Conservation (phyloP, 257 asterid species). For the Voacanga thouarsii region DNA sequence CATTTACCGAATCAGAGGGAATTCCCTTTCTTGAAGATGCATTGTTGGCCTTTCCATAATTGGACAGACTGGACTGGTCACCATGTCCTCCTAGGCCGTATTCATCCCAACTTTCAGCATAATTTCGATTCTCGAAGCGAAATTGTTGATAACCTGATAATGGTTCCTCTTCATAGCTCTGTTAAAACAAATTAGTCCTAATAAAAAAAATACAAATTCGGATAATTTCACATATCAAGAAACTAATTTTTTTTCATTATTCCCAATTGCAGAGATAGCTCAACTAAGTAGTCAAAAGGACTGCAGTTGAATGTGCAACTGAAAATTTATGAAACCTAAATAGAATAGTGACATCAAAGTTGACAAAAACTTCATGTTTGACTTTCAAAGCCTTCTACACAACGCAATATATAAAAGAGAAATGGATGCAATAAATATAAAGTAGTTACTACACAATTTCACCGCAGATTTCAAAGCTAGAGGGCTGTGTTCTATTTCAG, state of each 20-base stretch:
- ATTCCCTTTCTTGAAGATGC: conserved; percentile 47
- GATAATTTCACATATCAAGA: neutral
- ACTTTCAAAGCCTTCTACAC: conserved; percentile 10
- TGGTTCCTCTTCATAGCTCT: conserved; percentile 87
- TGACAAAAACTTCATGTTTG: neutral
- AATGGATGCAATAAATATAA: neutral
- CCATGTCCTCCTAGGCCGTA: conserved; percentile 34
- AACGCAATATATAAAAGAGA: neutral
- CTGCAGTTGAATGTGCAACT: neutral
- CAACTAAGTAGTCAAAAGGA: too few relatives aligned
- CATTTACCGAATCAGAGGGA: conserved; percentile 23
- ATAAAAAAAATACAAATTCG: conserved; percentile 8
- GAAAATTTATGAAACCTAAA: neutral
- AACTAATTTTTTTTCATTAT: neutral
- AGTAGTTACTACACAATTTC: neutral
- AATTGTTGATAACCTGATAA: conserved; percentile 58
- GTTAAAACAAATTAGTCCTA: conserved; percentile 22
- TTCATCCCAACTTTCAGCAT: conserved; percentile 56
- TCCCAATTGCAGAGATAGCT: neutral
- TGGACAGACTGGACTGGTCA: conserved; percentile 37
- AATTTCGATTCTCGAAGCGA: conserved; percentile 41
- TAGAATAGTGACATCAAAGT: neutral
- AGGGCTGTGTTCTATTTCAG: neutral
- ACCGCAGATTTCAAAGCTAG: conserved; percentile 2
- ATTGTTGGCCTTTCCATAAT: conserved; percentile 47